phyloP scores from a whole-genome alignment of 306 rosid genomes.

The Urtica urens region DNA sequence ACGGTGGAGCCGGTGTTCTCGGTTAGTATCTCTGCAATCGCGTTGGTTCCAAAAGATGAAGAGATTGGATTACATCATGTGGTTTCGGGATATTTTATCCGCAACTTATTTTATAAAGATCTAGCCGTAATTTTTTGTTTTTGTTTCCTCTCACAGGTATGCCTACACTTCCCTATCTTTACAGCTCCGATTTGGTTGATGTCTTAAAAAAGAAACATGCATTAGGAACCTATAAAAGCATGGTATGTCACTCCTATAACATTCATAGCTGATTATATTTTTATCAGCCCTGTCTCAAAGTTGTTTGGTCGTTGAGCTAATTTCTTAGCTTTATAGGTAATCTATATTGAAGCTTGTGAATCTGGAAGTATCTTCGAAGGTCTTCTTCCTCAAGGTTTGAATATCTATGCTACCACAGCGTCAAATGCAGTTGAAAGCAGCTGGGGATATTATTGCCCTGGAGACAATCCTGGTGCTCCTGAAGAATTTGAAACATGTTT shows the following conservation, averaged over 20 bases:
- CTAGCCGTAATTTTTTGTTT: too few relatives aligned
- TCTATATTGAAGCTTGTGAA: slow-evolving; percentile 95
- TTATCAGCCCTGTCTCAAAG: too few relatives aligned
- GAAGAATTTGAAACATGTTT: slow-evolving; percentile 76
- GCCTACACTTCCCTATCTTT: slow-evolving; percentile 65
- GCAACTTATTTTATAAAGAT: too few relatives aligned
- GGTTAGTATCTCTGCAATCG: slow-evolving; percentile 46
- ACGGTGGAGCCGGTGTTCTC: slow-evolving; percentile 96
- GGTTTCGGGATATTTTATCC: neutral
- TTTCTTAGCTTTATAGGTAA: slow-evolving; percentile 70
- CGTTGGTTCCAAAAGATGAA: too few relatives aligned
- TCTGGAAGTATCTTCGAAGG: slow-evolving; percentile 96
- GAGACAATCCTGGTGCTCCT: slow-evolving; percentile 76
- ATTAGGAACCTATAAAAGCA: slow-evolving; percentile 62
- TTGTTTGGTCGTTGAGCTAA: too few relatives aligned
- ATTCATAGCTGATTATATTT: slow-evolving; percentile 11
- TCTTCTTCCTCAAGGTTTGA: slow-evolving; percentile 69
- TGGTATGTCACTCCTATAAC: slow-evolving; percentile 29
- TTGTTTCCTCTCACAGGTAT: slow-evolving; percentile 33
- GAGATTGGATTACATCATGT: too few relatives aligned
- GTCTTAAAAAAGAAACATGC: slow-evolving; percentile 73
- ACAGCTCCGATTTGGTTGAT: slow-evolving; percentile 50
- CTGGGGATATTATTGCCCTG: slow-evolving; percentile 95
- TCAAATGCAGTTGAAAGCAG: slow-evolving; percentile 84
- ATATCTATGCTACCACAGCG: slow-evolving; percentile 84